Base-by-base conservation (phyloP, 2,329 filamentous ascomycete genomes). In the Phoma sp. region DNA sequence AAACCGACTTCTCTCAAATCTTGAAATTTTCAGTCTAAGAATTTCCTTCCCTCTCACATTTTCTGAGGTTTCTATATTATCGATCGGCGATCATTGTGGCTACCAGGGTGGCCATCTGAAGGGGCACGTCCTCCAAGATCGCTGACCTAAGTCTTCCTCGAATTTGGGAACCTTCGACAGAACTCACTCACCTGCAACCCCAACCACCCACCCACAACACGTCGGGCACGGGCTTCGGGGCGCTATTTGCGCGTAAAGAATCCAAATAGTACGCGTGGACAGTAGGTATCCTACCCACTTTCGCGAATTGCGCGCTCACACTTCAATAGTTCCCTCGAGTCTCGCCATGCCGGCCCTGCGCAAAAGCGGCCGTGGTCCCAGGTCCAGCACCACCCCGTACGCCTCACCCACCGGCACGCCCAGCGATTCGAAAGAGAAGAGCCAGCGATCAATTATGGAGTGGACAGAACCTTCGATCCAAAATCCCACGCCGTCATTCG, bases 401-500 rank as follows among this genome's bases (percentile, higher is more conserved):
- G 63, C 65, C 58, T 68, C 65, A 33, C 59, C 62, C 43, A 57
- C 66, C 58, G 65, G 72, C 59, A 67, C 68, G 4, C 62, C 71
- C 20, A 58, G 65, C 48, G 64, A 66, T 23, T 47, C 64, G 45
- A 71, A 67, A 57, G 69, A 70, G 33, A 74, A 74, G 66, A 66
- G 59, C 28, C 74, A 77, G 61, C 71, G 66, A 28, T 68, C 66
- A 25, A 72, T 76, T 47, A 77, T 81, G 55, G 68, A 50, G 36
- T 86, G 84, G 85, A 73, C 80, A 33, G 86, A 89, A 73, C 86
- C 86, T 42, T 74, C 80, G 30, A 67, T 83, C 39, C 80, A 82
- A 53, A 69, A 74, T 40, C 80, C 81, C 39, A 78, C 78, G 39
- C 81, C 92, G 10, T 93, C 89, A 71, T 96, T 88, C 71, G 86